Percentiles rank a stretch among this genome's conserved stretches.
phyloP scores from a whole-genome alignment of 768 basidiomycete species.

The Xerocomus potaroensis region DNA sequence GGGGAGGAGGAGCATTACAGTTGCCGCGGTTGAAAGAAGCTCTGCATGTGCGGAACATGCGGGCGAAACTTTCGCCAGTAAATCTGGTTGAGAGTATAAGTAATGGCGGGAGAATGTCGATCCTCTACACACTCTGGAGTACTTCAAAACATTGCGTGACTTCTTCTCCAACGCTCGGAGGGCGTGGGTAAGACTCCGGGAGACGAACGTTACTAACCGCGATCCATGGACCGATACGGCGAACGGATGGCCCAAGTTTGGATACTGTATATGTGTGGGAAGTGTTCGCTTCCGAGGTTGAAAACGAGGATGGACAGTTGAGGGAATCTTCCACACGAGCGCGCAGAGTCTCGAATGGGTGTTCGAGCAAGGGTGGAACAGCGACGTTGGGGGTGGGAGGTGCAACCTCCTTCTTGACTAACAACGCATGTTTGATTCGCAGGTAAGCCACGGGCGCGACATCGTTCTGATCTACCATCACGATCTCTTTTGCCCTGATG shows the following conservation, averaged over 20 bases:
- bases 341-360: constrained; percentile 15
- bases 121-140: constrained; percentile 48
- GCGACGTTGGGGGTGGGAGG: constrained; percentile 16
- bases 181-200: constrained; percentile 28
- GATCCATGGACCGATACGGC: constrained; percentile 59
- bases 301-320: background rate
- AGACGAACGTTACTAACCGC: constrained; percentile 53
- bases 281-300: background rate
- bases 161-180: constrained; percentile 69
- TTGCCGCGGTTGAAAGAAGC: constrained; percentile 33
- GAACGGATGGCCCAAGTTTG: constrained; percentile 15
- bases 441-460: constrained; percentile 92
- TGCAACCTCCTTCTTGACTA: constrained; percentile 50
- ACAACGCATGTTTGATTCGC: constrained; percentile 63
- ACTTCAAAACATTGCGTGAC: constrained; percentile 61
- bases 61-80: constrained; percentile 47
- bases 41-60: background rate
- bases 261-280: background rate
- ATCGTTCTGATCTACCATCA: constrained; percentile 75
- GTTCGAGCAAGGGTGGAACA: constrained; percentile 51
- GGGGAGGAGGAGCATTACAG: constrained; percentile 79
- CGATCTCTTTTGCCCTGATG: constrained; percentile 64
- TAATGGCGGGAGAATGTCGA: background rate
- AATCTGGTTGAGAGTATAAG: constrained; percentile 35
- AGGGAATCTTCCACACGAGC: constrained; percentile 11